Conservation (phyloP, 2,329 filamentous ascomycete genomes). For the Curvularia eragrostidis region DNA sequence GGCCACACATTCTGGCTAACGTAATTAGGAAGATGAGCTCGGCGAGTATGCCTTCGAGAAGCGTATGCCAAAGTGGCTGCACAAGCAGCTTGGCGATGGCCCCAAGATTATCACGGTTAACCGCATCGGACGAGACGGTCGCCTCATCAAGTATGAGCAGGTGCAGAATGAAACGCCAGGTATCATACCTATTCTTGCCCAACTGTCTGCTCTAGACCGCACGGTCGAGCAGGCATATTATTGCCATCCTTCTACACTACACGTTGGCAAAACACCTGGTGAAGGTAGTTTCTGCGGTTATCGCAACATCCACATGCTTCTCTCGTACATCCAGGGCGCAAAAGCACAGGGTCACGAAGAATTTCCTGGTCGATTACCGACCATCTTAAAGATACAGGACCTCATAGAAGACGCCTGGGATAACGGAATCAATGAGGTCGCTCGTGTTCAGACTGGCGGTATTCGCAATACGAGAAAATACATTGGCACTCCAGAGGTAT, state of each 20-base stretch:
- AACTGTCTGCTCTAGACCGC: constrained; percentile 64
- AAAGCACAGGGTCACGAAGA: constrained; percentile 63
- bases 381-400: constrained; percentile 83
- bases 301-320: constrained; percentile 90
- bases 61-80: constrained; percentile 54
- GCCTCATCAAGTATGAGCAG: constrained; percentile 50
- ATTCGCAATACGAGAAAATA: constrained; percentile 91
- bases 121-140: constrained; percentile 52
- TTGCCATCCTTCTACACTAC: constrained; percentile 76
- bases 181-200: constrained; percentile 55
- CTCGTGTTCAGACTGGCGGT: constrained; percentile 82
- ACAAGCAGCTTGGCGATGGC: constrained; percentile 50
- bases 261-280: constrained; percentile 78
- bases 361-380: constrained; percentile 70
- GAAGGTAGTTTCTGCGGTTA: constrained; percentile 96
- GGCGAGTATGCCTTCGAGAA: constrained; percentile 58
- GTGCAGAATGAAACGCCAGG: constrained; percentile 56
- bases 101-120: constrained; percentile 50
- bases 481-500: constrained; percentile 88
- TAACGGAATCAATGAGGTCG: constrained; percentile 76
- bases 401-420: constrained; percentile 90
- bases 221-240: constrained; percentile 75
- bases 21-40: constrained; percentile 51
- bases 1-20: constrained; percentile 20
- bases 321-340: constrained; percentile 75